These are phyloP conservation scores for Trypanosoma melophagium DNA, from an alignment of 208 protist species.

Conservation along the genomic window DNA sequence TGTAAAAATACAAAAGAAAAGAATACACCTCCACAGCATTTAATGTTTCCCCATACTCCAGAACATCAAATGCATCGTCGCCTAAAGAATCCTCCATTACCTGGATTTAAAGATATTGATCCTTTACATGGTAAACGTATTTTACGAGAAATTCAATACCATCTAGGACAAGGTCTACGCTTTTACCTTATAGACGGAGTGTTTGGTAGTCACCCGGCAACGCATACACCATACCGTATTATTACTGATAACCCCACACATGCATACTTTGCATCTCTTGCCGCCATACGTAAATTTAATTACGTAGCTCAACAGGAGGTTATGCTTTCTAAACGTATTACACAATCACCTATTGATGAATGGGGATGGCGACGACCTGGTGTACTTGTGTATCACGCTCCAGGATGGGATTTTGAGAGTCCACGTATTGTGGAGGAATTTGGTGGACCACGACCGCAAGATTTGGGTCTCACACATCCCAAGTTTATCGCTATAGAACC, in stretches of 20 bases:
- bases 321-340: constrained; percentile 82
- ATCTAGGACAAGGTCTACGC: constrained; percentile 85
- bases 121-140: constrained; percentile 84
- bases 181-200: constrained; percentile 89
- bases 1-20: constrained; percentile 24
- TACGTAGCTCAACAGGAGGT: constrained; percentile 84
- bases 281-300: constrained; percentile 82
- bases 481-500: constrained; percentile 85
- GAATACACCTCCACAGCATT: constrained; percentile 34
- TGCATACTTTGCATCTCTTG: constrained; percentile 82
- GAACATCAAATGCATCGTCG: constrained; percentile 83
- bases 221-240: constrained; percentile 83
- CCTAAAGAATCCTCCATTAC: constrained; percentile 63
- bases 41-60: constrained; percentile 82
- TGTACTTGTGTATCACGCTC: constrained; percentile 85
- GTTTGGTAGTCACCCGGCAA: constrained; percentile 73
- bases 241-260: constrained; percentile 90
- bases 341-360: constrained; percentile 85
- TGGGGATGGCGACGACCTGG: constrained; percentile 85
- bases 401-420: constrained; percentile 81
- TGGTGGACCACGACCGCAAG: constrained; percentile 76
- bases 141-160: constrained; percentile 86
- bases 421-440: constrained; percentile 92
- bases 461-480: constrained; percentile 70
- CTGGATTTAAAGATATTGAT: constrained; percentile 55